phyloP scores from a whole-genome alignment of 495 filamentous ascomycete species.

The Trichocladium antarcticum region DNA sequence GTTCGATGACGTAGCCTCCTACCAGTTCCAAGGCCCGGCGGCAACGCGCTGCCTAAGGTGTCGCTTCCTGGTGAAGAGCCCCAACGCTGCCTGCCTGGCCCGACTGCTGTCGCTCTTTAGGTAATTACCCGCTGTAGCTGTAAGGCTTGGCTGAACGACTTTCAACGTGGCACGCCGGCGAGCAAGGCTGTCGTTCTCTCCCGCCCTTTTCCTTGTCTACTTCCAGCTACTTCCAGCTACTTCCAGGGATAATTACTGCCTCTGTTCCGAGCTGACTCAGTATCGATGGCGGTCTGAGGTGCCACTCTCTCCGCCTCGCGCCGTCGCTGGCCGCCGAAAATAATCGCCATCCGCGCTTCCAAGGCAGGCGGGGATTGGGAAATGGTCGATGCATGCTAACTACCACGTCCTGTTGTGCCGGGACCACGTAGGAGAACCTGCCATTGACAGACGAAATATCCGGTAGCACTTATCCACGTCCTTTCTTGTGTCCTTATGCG shows the following conservation, averaged over 20 bases:
- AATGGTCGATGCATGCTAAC: background rate
- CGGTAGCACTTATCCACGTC: background rate
- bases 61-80: too few relatives aligned
- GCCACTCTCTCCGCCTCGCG: too few relatives aligned
- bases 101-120: background rate
- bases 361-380: background rate
- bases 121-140: too few relatives aligned
- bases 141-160: too few relatives aligned
- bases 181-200: too few relatives aligned
- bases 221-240: too few relatives aligned
- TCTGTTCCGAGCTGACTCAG: too few relatives aligned
- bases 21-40: background rate
- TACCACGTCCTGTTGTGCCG: slow-evolving; percentile 1
- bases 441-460: slow-evolving; percentile 1
- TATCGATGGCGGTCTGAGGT: too few relatives aligned
- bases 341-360: background rate
- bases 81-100: background rate
- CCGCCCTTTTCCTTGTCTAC: too few relatives aligned
- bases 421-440: slow-evolving; percentile 1
- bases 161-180: too few relatives aligned
- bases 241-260: too few relatives aligned
- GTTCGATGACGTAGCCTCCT: background rate
- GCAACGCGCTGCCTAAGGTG: too few relatives aligned
- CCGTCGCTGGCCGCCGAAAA: background rate
- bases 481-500: background rate